A percentile compares a stretch with the other conserved stretches of the same genome.
Conservation (phyloP, 805 yeast species). For the Cyberlindnera americana region DNA sequence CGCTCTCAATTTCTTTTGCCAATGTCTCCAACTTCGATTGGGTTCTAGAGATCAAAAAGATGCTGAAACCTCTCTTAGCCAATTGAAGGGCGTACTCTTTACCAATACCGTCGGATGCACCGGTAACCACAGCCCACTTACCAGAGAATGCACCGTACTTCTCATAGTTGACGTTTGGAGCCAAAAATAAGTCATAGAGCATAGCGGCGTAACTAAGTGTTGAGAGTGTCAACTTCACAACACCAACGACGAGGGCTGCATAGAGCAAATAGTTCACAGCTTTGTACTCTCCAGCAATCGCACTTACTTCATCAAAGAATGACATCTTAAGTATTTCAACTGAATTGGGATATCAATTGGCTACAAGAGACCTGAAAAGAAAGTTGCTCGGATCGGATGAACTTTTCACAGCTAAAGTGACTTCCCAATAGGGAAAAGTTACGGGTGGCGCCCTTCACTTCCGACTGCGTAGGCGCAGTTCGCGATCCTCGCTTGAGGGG, state of each 20-base stretch:
- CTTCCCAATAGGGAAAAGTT: too few relatives aligned
- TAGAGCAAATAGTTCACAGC: constrained; percentile 30
- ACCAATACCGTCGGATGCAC: constrained; percentile 97
- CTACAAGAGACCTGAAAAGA: not conserved
- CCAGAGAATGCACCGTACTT: constrained; percentile 74
- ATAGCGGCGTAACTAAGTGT: constrained; percentile 49
- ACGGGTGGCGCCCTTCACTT: too few relatives aligned
- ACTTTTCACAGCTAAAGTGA: too few relatives aligned
- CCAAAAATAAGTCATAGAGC: constrained; percentile 56
- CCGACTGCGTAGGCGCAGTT: too few relatives aligned
- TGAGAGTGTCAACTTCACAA: constrained; percentile 50
- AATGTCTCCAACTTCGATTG: constrained; percentile 66
- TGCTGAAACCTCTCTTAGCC: constrained; percentile 79
- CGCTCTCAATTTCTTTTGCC: constrained; percentile 56
- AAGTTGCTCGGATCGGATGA: not conserved
- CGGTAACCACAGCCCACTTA: constrained; percentile 93
- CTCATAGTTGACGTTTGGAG: constrained; percentile 53
- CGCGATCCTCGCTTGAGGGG: too few relatives aligned
- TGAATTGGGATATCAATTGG: not conserved
- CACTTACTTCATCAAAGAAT: constrained; percentile 11
- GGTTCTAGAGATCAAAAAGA: constrained; percentile 83
- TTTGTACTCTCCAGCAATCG: constrained; percentile 10
- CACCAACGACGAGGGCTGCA: constrained; percentile 56
- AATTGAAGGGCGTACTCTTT: constrained; percentile 85
- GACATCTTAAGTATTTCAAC: constrained; percentile 11